Evolutionary conservation across 345 rosid species (phyloP).

Genomic region (Euphorbia peplus): DNA sequence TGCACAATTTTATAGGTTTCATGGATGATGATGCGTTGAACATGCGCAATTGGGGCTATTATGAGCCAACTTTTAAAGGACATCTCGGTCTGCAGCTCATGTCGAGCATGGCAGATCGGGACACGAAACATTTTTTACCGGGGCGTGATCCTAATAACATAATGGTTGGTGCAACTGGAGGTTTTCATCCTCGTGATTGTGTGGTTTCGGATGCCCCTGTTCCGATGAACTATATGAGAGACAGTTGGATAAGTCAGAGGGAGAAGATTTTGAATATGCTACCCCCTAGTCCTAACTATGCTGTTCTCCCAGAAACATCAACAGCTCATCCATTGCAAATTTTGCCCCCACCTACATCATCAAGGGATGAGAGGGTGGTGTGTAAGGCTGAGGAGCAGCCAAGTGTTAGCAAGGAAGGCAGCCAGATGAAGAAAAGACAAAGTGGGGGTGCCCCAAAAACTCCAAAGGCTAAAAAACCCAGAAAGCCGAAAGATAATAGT

Average conservation of each 20-base stretch:
- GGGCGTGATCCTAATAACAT: conserved; percentile 60
- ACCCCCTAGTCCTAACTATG: conserved; percentile 43
- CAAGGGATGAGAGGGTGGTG: conserved; percentile 47
- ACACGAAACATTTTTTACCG: conserved; percentile 62
- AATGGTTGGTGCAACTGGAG: conserved; percentile 51
- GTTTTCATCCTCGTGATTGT: conserved; percentile 56
- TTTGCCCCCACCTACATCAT: conserved; percentile 51
- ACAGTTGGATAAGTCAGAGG: conserved; percentile 63
- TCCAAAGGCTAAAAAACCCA: conserved; percentile 69
- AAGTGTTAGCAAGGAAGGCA: conserved; percentile 38
- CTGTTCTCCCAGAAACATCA: conserved; percentile 58
- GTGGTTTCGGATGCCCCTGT: conserved; percentile 48
- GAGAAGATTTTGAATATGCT: conserved; percentile 69
- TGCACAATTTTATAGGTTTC: conserved; percentile 36
- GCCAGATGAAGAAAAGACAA: conserved; percentile 66
- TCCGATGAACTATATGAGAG: conserved; percentile 62
- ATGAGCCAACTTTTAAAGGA: conserved; percentile 68
- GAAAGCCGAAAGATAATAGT: conserved; percentile 70
- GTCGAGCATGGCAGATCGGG: conserved; percentile 65
- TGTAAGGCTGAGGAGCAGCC: conserved; percentile 54
- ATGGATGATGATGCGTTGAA: conserved; percentile 77
- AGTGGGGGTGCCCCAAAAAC: conserved; percentile 42
- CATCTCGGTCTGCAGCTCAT: conserved; percentile 77
- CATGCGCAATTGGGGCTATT: conserved; percentile 85
- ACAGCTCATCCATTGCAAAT: conserved; percentile 60